Base-by-base conservation (phyloP, 129 eudicot genomes). In the Scalesia atractyloides region DNA sequence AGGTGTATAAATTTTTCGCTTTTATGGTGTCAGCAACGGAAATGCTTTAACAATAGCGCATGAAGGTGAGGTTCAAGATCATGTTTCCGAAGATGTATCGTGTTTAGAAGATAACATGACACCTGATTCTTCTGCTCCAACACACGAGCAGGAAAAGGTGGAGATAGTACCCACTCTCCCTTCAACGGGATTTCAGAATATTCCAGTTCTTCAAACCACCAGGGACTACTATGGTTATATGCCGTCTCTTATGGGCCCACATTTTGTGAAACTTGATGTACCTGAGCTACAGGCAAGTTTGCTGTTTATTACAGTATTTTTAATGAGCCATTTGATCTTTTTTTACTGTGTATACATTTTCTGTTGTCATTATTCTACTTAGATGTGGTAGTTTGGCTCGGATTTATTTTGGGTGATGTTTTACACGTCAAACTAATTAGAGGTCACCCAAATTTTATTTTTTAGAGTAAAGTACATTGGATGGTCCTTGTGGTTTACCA, bases 251-350 rank as follows among this genome's bases (percentile, higher is more conserved):
- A 16, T 75, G 44, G 90, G 85, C 43, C 74, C 86, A 47, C 85
- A 79, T 33, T 76, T 73, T 76, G 80, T 83, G 41, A 88, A 79
- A 19, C 59, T 73, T 67, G 90, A 82, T 76, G 83, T 79, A 69
- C 79, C 79, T 68, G 88, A 87, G 66, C 82, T 66, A 44, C 90
- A 85, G 87, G 88, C 82, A 81, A 70, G 84, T 77, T 65, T 33
- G 68, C 19, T 53, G 39, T 68, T 12, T 68, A 16, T 7, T 12
- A 10, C 22, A 51, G 30, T 36, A 41, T 39, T 39, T 13, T 5
- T 17, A 30, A 26, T 8, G 22, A 44, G 13, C 2, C 12, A n/a
- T 50, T 69, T 50, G 24, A 51, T 30, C 64, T 57, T 59, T 24
- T 41, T 58, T 57, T 52, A 37, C 39, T 18, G 11, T 37, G 19